Conservation (phyloP, 2,329 filamentous ascomycete genomes). For the Emergomyces orientalis region DNA sequence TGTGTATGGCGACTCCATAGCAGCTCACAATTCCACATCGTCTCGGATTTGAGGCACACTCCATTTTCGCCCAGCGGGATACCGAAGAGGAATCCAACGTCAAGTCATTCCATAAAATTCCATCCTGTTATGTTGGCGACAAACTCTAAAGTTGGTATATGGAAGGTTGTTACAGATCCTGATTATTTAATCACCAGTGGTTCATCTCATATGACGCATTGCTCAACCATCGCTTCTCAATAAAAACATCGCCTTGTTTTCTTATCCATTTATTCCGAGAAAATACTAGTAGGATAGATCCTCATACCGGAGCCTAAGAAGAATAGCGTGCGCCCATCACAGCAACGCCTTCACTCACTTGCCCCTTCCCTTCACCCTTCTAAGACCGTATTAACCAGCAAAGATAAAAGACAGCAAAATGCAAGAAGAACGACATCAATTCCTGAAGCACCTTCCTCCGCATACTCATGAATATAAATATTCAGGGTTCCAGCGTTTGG, state of each 20-base stretch:
- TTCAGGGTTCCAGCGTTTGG: slow-evolving; percentile 1
- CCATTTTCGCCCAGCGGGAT: background rate
- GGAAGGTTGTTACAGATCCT: too few relatives aligned
- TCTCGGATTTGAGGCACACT: background rate
- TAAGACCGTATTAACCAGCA: background rate
- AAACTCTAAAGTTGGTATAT: too few relatives aligned
- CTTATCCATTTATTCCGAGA: too few relatives aligned
- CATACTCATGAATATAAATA: slow-evolving; percentile 1
- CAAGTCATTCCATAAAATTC: too few relatives aligned
- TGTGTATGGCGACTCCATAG: background rate
- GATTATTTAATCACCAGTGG: too few relatives aligned
- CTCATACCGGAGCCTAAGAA: too few relatives aligned
- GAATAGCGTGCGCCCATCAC: too few relatives aligned
- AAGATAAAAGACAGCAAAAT: background rate
- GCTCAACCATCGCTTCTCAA: too few relatives aligned
- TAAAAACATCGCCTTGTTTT: too few relatives aligned
- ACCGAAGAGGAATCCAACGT: background rate
- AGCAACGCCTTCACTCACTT: background rate
- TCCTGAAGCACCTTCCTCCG: background rate
- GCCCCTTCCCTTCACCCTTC: background rate
- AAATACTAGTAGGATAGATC: too few relatives aligned
- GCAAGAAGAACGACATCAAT: background rate
- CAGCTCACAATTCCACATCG: background rate
- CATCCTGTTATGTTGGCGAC: too few relatives aligned
- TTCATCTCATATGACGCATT: too few relatives aligned